These are phyloP conservation scores for Leishmania mexicana DNA, from an alignment of 208 protist species.

Conservation along the genomic window DNA sequence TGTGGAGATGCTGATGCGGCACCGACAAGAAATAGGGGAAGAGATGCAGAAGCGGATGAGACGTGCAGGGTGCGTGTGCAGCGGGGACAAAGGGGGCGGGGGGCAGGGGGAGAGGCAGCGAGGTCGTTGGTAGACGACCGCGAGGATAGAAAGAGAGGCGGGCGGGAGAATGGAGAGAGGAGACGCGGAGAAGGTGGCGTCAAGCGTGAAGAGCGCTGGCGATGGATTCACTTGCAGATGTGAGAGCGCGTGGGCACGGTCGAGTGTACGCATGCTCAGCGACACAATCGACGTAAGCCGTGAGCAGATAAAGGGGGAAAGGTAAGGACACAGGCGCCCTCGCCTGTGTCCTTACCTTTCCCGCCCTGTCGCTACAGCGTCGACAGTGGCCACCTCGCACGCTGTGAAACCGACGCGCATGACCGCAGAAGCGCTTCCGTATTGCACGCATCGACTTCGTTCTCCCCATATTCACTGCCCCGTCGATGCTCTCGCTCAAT, in stretches of 20 bases:
- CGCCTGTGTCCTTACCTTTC: neutral
- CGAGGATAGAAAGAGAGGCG: neutral
- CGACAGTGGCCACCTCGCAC: neutral
- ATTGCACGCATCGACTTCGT: neutral
- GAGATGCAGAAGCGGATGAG: neutral
- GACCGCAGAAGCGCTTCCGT: neutral
- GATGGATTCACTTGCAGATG: neutral
- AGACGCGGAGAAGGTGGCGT: neutral
- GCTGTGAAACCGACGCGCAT: too few relatives aligned
- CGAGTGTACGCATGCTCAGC: neutral
- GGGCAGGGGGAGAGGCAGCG: neutral
- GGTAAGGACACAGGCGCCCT: neutral
- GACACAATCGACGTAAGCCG: conserved; percentile 5
- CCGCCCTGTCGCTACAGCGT: neutral
- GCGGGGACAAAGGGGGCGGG: neutral
- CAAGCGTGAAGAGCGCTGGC: neutral
- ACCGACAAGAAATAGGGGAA: neutral
- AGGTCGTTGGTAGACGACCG: neutral
- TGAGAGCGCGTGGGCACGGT: neutral
- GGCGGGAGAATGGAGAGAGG: neutral
- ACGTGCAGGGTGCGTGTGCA: conserved; percentile 2
- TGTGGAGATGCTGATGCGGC: neutral
- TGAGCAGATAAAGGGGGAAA: conserved; percentile 25
- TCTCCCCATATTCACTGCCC: neutral
- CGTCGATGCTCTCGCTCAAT: neutral